Conservation (phyloP, 2,329 filamentous ascomycete species). For the Onygenales sp. region DNA sequence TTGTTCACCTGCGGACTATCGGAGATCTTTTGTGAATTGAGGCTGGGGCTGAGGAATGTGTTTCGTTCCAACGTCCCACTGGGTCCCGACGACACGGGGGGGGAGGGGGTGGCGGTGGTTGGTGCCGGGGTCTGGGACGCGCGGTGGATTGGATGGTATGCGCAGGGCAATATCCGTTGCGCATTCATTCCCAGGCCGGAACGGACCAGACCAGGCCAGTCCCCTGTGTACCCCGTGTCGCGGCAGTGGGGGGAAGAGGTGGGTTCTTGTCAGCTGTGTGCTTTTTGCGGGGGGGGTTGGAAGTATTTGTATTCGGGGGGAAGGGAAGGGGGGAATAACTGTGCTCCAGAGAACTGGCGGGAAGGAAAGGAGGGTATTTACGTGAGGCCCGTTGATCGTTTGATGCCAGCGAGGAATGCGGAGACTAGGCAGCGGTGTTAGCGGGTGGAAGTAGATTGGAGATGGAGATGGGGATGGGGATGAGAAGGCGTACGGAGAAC, state of each 20-base stretch:
- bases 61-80: conserved; percentile 13
- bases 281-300: not conserved
- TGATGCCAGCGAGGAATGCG: conserved; percentile 91
- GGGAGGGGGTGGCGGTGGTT: not conserved
- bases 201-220: too few relatives aligned
- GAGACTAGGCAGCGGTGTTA: conserved; percentile 54
- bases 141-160: not conserved
- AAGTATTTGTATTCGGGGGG: not conserved
- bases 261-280: not conserved
- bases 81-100: conserved; percentile 1
- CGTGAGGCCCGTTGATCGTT: conserved; percentile 95
- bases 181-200: too few relatives aligned
- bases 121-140: not conserved
- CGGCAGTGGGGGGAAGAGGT: conserved; percentile 2
- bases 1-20: conserved; percentile 74
- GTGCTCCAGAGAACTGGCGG: not conserved
- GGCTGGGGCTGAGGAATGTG: conserved; percentile 48
- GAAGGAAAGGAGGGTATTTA: conserved; percentile 47
- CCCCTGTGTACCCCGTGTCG: not conserved
- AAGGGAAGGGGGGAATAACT: conserved; percentile 3
- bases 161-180: too few relatives aligned
- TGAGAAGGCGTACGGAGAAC: conserved; percentile 61
- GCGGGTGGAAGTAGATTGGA: not conserved
- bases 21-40: conserved; percentile 76
- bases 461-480: conserved; percentile 5